Conservation (phyloP, 768 basidiomycete genomes). For the Strobilomyces dryophilus region DNA sequence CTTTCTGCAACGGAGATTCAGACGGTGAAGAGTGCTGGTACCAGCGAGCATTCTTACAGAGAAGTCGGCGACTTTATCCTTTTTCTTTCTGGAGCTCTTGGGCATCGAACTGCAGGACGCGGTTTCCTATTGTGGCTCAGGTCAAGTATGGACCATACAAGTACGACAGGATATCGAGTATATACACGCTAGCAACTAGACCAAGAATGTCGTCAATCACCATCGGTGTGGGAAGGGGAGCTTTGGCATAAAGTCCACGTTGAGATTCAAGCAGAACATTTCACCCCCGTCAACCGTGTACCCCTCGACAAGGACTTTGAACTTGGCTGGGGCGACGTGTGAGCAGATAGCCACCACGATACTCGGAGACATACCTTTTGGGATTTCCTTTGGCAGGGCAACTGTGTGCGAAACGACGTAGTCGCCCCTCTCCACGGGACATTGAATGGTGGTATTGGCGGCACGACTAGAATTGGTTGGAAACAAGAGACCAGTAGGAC, state of each 20-base stretch:
- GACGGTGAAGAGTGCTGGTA: neutral
- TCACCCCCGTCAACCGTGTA: conserved; percentile 70
- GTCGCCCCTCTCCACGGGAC: conserved; percentile 71
- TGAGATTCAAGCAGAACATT: conserved; percentile 76
- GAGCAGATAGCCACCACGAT: neutral
- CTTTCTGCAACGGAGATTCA: conserved; percentile 57
- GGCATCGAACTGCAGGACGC: conserved; percentile 49
- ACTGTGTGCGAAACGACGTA: conserved; percentile 83
- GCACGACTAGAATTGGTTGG: conserved; percentile 47
- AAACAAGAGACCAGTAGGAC: neutral
- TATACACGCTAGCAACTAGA: conserved; percentile 6
- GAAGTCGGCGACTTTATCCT: conserved; percentile 86
- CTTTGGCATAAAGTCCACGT: conserved; percentile 66
- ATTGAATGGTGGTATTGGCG: conserved; percentile 72
- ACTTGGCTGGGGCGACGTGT: conserved; percentile 62
- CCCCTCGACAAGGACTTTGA: conserved; percentile 62
- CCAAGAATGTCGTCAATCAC: conserved; percentile 20
- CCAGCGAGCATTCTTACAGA: conserved; percentile 41
- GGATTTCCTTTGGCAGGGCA: conserved; percentile 87
- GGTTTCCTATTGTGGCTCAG: neutral
- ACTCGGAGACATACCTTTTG: conserved; percentile 48
- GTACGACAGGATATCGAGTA: neutral
- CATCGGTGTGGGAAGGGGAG: conserved; percentile 23
- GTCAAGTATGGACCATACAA: neutral
- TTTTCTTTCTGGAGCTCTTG: conserved; percentile 82